A percentile compares a stretch with the other conserved stretches of the same genome.
Evolutionary conservation across 495 filamentous ascomycete species (phyloP).

Genomic region (Aspergillus steynii): DNA sequence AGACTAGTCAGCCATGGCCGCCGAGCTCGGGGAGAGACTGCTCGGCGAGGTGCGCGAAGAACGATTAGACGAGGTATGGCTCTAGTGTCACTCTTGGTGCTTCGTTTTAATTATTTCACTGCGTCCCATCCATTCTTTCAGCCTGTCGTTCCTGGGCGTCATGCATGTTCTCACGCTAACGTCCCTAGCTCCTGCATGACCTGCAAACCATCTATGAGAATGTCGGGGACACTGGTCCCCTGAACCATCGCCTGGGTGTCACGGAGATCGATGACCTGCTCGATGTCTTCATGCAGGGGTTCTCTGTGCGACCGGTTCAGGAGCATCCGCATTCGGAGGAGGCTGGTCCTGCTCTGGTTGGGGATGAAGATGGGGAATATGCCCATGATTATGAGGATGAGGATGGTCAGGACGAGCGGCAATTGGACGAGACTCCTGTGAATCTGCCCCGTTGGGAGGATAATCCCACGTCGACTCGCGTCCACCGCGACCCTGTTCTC

Average conservation of each 20-base stretch:
- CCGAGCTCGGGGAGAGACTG: constrained; percentile 58
- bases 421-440: background rate
- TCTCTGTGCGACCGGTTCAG: background rate
- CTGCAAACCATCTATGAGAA: constrained; percentile 28
- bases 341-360: background rate
- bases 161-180: constrained; percentile 7
- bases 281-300: constrained; percentile 35
- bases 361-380: background rate
- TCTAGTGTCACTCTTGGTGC: no score
- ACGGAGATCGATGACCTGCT: constrained; percentile 51
- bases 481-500: constrained; percentile 46
- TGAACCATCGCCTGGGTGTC: constrained; percentile 38
- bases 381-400: constrained; percentile 8
- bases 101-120: no score
- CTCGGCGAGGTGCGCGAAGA: constrained; percentile 65
- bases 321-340: background rate
- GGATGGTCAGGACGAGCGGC: constrained; percentile 6
- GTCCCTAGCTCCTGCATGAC: constrained; percentile 49
- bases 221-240: constrained; percentile 4
- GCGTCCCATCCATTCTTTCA: background rate
- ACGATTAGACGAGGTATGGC: constrained; percentile 63
- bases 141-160: background rate
- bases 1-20: constrained; percentile 29
- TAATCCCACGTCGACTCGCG: constrained; percentile 15
- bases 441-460: constrained; percentile 10